phyloP scores from a whole-genome alignment of 345 rosid genomes.

The Xanthoceras sorbifolium region DNA sequence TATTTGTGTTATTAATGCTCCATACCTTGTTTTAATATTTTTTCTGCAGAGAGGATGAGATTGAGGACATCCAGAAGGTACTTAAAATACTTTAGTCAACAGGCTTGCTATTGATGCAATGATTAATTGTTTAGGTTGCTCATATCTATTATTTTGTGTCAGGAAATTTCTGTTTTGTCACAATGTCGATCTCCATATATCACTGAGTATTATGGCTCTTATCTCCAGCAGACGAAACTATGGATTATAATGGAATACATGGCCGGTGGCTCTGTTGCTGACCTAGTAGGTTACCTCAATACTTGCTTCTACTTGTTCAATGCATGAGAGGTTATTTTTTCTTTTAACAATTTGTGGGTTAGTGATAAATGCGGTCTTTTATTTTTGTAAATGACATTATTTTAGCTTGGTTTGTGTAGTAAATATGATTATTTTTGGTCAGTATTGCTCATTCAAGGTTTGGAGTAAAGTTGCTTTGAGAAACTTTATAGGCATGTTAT shows the following conservation, averaged over 20 bases:
- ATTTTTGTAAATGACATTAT: not conserved
- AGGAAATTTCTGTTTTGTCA: slow-evolving; percentile 97
- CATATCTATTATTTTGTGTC: slow-evolving; percentile 33
- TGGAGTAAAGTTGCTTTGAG: not conserved
- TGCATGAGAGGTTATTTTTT: not conserved
- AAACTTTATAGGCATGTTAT: not conserved
- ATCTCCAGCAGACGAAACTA: slow-evolving; percentile 92
- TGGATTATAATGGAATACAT: slow-evolving; percentile 99
- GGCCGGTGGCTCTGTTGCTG: slow-evolving; percentile 99
- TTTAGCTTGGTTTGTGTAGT: not conserved
- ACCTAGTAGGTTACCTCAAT: slow-evolving; percentile 70
- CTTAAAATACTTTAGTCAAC: slow-evolving; percentile 19
- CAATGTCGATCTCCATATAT: slow-evolving; percentile 96
- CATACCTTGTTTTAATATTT: slow-evolving; percentile 28
- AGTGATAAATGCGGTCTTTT: not conserved
- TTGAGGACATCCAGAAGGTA: slow-evolving; percentile 99
- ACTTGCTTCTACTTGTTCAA: slow-evolving; percentile 21
- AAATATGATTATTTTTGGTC: not conserved
- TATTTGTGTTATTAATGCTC: slow-evolving; percentile 9
- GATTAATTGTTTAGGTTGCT: slow-evolving; percentile 25
- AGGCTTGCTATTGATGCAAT: slow-evolving; percentile 3
- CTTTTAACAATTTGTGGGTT: not conserved
- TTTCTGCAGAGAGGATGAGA: slow-evolving; percentile 89
- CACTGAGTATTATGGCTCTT: slow-evolving; percentile 95
- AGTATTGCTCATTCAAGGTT: not conserved